phyloP scores from a whole-genome alignment of 192 early-diverging fungal genomes.

The Coemansia guatemalensis region DNA sequence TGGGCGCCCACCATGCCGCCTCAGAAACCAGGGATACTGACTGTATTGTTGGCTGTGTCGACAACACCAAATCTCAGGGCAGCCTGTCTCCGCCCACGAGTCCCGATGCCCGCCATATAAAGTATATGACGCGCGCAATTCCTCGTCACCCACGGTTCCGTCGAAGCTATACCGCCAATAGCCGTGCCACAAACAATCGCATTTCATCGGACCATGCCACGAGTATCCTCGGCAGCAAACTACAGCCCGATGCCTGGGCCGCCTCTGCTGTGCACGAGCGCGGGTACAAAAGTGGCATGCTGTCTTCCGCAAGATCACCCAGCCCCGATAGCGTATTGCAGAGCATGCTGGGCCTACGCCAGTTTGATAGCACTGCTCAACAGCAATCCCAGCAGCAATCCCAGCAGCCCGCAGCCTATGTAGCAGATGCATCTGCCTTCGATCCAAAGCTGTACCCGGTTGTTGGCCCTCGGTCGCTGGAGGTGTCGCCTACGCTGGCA shows the following conservation, averaged over 20 bases:
- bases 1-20: constrained; percentile 1
- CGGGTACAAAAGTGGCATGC: not conserved
- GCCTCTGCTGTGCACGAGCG: not conserved
- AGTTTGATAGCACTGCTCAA: not conserved
- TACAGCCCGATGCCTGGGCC: constrained; percentile 14
- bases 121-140: constrained; percentile 25
- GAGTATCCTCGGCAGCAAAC: constrained; percentile 26
- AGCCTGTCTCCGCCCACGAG: constrained; percentile 1
- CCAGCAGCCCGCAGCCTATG: constrained; percentile 7
- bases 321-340: constrained; percentile 4
- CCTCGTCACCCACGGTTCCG: constrained; percentile 26
- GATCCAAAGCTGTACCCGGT: constrained; percentile 41
- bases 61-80: not conserved
- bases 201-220: constrained; percentile 5
- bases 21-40: constrained; percentile 8
- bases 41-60: constrained; percentile 22
- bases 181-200: constrained; percentile 4
- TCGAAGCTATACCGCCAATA: constrained; percentile 1
- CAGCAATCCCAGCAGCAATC: no score
- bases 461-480: constrained; percentile 34
- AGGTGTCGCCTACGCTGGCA: constrained; percentile 15
- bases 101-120: constrained; percentile 15
- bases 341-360: not conserved
- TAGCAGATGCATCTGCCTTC: constrained; percentile 6
- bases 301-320: not conserved